Evolutionary conservation across 106 monocot genomes (phyloP), one percentile per base, ranked within the genome.

Genomic region (Xerophyta viscosa): DNA sequence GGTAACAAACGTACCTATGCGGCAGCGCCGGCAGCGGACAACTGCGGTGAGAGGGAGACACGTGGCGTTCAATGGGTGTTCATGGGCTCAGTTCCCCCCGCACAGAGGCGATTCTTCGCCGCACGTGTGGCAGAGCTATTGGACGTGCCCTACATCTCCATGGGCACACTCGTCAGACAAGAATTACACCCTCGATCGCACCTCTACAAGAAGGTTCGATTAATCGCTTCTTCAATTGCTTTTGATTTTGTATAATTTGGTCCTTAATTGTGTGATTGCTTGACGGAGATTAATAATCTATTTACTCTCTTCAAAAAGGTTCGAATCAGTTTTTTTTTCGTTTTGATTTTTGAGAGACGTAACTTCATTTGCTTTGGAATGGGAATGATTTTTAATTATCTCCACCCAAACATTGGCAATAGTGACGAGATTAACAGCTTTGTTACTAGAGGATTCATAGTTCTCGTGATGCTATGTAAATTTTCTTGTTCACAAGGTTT

Each of bases 1-100:
- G 63, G 19, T 14, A 17, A 29, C n/a, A 28, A 39, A 12, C 2
- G 29, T 21, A 24, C 27, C 37, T 21, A 4, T 9, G 39, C 14
- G 24, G 22, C 54, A 5, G 36, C 24, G n/a, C 60, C 11, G 10
- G 51, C 63, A 10, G 15, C 56, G 49, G 74, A 56, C 7, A 45
- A 59, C 46, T 75, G 56, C 31, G 78, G 79, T 6, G 78, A 76
- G 24, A 50, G 24, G 52, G 73, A 73, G 20, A 55, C 62, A 26
- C 67, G 84, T 29, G 70, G 84, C 10, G 81, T 89, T 37, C 89
- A 82, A 44, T 98, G 96, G 96, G 85, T 98, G 50, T 85, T 89
- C 61, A 88, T 98, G 76, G 96, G 94, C 25, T 77, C 31, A 19
- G 2, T n/a, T n/a, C 82, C 82, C 36, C 69, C 77, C 12, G 75